phyloP scores from a whole-genome alignment of 441 rosid genomes.

The Populus hybrid region DNA sequence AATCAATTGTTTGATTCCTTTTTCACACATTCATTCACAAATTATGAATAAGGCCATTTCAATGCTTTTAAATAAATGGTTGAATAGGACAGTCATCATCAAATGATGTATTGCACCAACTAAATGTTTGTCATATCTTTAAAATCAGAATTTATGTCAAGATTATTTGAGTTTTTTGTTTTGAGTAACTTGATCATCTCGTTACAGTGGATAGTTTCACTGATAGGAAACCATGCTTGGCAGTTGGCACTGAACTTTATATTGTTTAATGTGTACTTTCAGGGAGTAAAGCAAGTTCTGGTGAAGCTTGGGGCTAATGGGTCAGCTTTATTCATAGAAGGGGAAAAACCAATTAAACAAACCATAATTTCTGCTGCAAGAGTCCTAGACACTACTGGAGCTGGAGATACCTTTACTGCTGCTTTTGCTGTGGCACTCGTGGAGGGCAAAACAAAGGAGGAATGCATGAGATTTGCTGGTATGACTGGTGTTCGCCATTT shows the following conservation, averaged over 20 bases:
- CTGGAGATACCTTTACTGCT: slow-evolving; percentile 95
- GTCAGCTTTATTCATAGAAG: slow-evolving; percentile 72
- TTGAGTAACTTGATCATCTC: background rate
- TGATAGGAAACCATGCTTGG: background rate
- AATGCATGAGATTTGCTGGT: slow-evolving; percentile 88
- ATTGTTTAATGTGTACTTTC: slow-evolving; percentile 19
- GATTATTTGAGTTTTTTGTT: background rate
- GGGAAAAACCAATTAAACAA: slow-evolving; percentile 65
- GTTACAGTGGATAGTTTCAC: background rate
- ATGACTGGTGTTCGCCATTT: background rate
- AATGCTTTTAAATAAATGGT: background rate
- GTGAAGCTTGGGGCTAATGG: slow-evolving; percentile 91
- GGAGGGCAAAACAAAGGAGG: slow-evolving; percentile 70
- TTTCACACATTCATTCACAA: background rate
- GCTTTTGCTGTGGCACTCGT: slow-evolving; percentile 87
- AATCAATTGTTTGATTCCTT: background rate
- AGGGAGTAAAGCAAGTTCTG: slow-evolving; percentile 82
- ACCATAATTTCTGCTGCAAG: slow-evolving; percentile 60
- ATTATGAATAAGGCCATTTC: background rate
- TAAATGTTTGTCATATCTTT: background rate
- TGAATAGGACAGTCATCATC: background rate
- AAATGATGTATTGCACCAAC: background rate
- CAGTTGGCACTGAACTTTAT: background rate
- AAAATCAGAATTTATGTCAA: too few species aligned
- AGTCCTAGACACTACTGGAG: slow-evolving; percentile 91